phyloP scores from a whole-genome alignment of 2,329 filamentous ascomycete species.

The Sphaerostilbella broomeana region DNA sequence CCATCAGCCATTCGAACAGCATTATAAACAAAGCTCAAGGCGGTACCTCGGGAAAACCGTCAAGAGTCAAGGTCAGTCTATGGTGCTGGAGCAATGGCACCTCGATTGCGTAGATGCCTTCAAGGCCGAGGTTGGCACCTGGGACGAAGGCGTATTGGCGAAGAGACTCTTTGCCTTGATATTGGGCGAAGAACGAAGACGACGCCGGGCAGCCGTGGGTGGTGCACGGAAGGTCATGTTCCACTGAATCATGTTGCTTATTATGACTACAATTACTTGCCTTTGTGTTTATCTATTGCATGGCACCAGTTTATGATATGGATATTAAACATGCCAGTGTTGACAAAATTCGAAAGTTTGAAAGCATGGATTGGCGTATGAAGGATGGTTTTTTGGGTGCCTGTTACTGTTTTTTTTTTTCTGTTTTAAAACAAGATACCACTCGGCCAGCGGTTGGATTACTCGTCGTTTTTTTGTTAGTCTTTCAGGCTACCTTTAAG shows the following conservation, averaged over 20 bases:
- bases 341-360: neutral
- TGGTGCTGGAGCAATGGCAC: constrained; percentile 50
- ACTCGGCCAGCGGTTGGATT: constrained; percentile 7
- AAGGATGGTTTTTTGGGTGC: too few species aligned
- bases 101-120: constrained; percentile 53
- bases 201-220: constrained; percentile 10
- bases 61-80: constrained; percentile 36
- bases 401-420: neutral
- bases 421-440: constrained; percentile 7
- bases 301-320: too few species aligned
- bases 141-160: constrained; percentile 43
- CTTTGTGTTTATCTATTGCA: too few species aligned
- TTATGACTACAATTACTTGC: too few species aligned
- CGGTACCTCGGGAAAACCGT: constrained; percentile 44
- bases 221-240: constrained; percentile 24
- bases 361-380: constrained; percentile 2
- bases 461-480: neutral
- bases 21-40: constrained; percentile 24
- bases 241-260: constrained; percentile 26
- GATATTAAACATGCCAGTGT: too few species aligned
- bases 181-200: constrained; percentile 39
- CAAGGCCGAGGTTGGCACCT: constrained; percentile 38
- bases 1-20: constrained; percentile 29
- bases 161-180: constrained; percentile 49
- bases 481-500: neutral